These are phyloP conservation scores for Vaccinium macrocarpon DNA, from an alignment of 148 eudicot genomes.

Conservation along the genomic window DNA sequence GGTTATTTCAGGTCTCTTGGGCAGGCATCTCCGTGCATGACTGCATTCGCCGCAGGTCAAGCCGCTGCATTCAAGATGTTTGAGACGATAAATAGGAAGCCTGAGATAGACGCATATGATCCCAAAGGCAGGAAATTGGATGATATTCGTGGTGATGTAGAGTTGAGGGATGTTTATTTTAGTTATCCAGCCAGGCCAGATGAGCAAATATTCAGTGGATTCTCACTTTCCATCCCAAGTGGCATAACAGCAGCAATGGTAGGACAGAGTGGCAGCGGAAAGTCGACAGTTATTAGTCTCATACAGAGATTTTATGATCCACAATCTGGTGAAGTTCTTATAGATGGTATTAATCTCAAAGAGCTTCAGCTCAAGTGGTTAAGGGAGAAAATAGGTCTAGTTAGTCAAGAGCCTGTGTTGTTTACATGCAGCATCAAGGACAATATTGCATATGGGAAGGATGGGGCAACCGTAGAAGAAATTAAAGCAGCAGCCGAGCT, in stretches of 20 bases:
- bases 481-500: slow-evolving; percentile 52
- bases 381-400: slow-evolving; percentile 55
- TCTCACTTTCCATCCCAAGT: slow-evolving; percentile 46
- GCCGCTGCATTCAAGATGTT: slow-evolving; percentile 68
- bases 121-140: slow-evolving; percentile 34
- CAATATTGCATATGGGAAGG: slow-evolving; percentile 59
- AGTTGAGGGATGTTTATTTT: slow-evolving; percentile 45
- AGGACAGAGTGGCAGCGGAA: slow-evolving; percentile 72
- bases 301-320: slow-evolving; percentile 69
- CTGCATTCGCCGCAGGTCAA: slow-evolving; percentile 56
- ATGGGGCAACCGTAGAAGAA: slow-evolving; percentile 50
- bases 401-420: slow-evolving; percentile 67
- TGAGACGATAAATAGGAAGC: slow-evolving; percentile 48
- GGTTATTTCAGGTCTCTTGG: slow-evolving; percentile 47
- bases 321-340: slow-evolving; percentile 49
- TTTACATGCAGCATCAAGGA: slow-evolving; percentile 60
- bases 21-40: slow-evolving; percentile 56
- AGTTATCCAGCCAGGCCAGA: slow-evolving; percentile 61
- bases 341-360: slow-evolving; percentile 48
- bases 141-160: slow-evolving; percentile 53
- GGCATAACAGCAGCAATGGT: slow-evolving; percentile 60
- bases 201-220: slow-evolving; percentile 51
- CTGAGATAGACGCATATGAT: slow-evolving; percentile 54
- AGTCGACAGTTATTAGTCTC: slow-evolving; percentile 59
- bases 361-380: slow-evolving; percentile 62